phyloP scores from a whole-genome alignment of 768 basidiomycete genomes.

The Lepiota venenata region DNA sequence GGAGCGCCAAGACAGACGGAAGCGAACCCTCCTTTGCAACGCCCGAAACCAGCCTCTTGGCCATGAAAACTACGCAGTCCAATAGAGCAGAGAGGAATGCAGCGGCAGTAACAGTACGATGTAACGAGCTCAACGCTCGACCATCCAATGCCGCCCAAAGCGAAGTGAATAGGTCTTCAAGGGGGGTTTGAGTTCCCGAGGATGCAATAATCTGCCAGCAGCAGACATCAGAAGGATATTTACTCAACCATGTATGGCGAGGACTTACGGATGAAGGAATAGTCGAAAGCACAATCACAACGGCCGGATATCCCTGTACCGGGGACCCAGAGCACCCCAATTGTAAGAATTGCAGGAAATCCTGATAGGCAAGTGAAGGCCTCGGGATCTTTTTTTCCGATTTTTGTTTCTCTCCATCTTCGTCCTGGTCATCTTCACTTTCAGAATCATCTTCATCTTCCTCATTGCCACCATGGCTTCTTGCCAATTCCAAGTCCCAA shows the following conservation, averaged over 20 bases:
- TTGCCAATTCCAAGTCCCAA: conserved; percentile 50
- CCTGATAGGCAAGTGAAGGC: conserved; percentile 50
- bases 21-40: not conserved
- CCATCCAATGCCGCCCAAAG: conserved; percentile 84
- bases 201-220: conserved; percentile 29
- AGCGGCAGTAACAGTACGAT: conserved; percentile 47
- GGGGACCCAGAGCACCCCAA: conserved; percentile 80
- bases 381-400: not conserved
- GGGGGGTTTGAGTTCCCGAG: conserved; percentile 19
- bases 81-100: conserved; percentile 68
- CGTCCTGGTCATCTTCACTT: conserved; percentile 32
- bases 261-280: conserved; percentile 62
- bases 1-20: not conserved
- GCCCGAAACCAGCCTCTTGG: conserved; percentile 9
- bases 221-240: not conserved
- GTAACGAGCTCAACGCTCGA: conserved; percentile 56
- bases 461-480: conserved; percentile 23
- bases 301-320: conserved; percentile 74
- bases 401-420: conserved; percentile 19
- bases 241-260: conserved; percentile 1
- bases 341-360: conserved; percentile 78
- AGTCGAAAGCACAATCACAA: conserved; percentile 79
- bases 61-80: conserved; percentile 61
- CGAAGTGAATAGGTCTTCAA: conserved; percentile 59
- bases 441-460: conserved; percentile 28